A percentile compares a stretch with the other conserved stretches of the same genome.
phyloP scores from a whole-genome alignment of 192 early-diverging fungal genomes.

The Mortierella alpina region DNA sequence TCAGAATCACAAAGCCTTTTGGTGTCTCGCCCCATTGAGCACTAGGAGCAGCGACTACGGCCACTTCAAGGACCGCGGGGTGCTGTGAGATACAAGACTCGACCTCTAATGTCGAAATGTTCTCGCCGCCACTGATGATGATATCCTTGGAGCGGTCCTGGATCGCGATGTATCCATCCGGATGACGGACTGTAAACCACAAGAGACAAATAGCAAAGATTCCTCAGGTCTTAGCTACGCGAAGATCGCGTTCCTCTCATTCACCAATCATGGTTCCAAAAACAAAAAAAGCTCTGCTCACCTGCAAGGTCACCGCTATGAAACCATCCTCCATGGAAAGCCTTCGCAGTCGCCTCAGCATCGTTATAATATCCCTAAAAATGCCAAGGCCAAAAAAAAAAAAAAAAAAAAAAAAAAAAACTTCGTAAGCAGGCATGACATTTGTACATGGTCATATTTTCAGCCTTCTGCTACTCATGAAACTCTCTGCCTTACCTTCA shows the following conservation, averaged over 20 bases:
- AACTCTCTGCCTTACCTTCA: slow-evolving; percentile 58
- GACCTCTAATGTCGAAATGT: slow-evolving; percentile 67
- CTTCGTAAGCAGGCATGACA: not conserved
- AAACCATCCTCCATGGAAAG: slow-evolving; percentile 66
- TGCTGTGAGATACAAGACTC: slow-evolving; percentile 63
- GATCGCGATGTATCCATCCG: slow-evolving; percentile 70
- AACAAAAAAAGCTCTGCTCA: not conserved
- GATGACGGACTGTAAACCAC: slow-evolving; percentile 53
- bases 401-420: not conserved
- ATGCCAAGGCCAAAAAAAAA: not conserved
- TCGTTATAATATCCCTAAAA: slow-evolving; percentile 55
- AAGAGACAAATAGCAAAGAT: not conserved
- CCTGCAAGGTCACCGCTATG: slow-evolving; percentile 70
- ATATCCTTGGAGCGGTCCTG: slow-evolving; percentile 72
- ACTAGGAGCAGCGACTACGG: slow-evolving; percentile 67
- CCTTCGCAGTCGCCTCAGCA: slow-evolving; percentile 64
- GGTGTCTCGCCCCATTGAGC: slow-evolving; percentile 72
- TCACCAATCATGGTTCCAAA: not conserved
- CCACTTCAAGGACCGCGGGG: slow-evolving; percentile 63
- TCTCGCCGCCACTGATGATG: slow-evolving; percentile 73
- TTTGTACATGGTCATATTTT: not conserved
- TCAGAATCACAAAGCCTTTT: slow-evolving; percentile 64
- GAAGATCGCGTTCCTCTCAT: no score
- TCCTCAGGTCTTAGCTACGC: not conserved
- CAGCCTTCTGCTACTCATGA: slow-evolving; percentile 5